Percentiles rank a stretch among this genome's conserved stretches.
These are phyloP conservation scores for Trypanosoma boissoni DNA, from an alignment of 208 protist genomes.

Conservation along the genomic window DNA sequence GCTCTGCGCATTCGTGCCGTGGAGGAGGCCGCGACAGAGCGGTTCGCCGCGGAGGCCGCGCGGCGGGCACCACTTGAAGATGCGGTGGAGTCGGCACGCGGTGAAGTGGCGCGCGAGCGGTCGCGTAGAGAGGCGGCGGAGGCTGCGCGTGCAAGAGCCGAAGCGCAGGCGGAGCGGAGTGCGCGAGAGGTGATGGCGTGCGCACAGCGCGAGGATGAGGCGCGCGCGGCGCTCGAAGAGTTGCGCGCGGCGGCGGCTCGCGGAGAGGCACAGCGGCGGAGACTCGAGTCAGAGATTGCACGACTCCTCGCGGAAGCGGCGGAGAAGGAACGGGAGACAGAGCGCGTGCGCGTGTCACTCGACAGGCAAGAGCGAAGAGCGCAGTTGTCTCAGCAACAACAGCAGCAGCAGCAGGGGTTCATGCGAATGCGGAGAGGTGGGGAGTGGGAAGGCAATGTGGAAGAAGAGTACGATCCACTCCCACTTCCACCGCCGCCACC, in stretches of 20 bases:
- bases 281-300: conserved; percentile 25
- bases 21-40: not conserved
- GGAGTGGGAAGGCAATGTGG: not conserved
- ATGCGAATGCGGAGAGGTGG: not conserved
- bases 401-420: conserved; percentile 1
- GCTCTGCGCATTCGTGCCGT: not conserved
- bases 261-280: conserved; percentile 23
- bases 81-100: conserved; percentile 19
- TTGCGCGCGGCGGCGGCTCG: conserved; percentile 21
- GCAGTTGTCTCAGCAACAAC: not conserved
- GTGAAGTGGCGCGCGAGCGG: conserved; percentile 18
- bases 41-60: not conserved
- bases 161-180: conserved; percentile 26
- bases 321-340: conserved; percentile 49
- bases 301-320: conserved; percentile 26
- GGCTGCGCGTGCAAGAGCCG: conserved; percentile 20
- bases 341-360: conserved; percentile 45
- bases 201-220: conserved; percentile 2
- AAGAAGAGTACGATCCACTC: not conserved
- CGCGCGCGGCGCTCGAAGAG: conserved; percentile 31
- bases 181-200: conserved; percentile 27
- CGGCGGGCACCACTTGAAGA: conserved; percentile 23
- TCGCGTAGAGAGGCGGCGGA: conserved; percentile 22
- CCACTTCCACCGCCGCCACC: not conserved
- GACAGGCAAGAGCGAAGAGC: conserved; percentile 35